A percentile compares a stretch with the other conserved stretches of the same genome.
These are phyloP conservation scores for Ustilago hordei DNA, from an alignment of 1,284 basidiomycete genomes.

Conservation along the genomic window DNA sequence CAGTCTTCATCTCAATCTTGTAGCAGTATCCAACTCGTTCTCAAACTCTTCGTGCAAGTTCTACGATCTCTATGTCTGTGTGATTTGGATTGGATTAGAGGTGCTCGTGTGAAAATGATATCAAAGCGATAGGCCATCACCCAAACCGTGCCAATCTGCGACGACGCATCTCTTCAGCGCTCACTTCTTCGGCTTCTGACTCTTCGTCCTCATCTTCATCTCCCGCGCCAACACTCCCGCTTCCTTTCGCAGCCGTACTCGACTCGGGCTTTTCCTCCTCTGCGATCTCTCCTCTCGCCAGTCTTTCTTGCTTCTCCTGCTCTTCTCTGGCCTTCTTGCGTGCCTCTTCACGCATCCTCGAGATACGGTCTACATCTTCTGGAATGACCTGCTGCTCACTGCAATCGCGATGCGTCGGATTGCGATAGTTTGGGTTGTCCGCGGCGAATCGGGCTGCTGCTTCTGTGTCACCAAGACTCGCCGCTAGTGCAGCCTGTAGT, in stretches of 20 bases:
- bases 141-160: constrained; percentile 53
- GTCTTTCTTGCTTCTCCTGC: constrained; percentile 34
- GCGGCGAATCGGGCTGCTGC: constrained; percentile 32
- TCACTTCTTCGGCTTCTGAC: constrained; percentile 47
- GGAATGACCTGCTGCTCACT: constrained; percentile 44
- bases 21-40: constrained; percentile 4
- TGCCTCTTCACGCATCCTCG: constrained; percentile 56
- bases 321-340: constrained; percentile 44
- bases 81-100: neutral
- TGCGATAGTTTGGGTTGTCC: constrained; percentile 17
- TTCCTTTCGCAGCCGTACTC: neutral
- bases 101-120: constrained; percentile 1
- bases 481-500: constrained; percentile 62
- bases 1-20: constrained; percentile 1
- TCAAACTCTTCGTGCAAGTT: neutral
- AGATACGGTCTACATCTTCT: constrained; percentile 57
- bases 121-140: neutral
- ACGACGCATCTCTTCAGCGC: constrained; percentile 59
- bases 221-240: constrained; percentile 14
- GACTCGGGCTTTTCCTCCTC: constrained; percentile 10
- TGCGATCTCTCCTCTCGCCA: constrained; percentile 32
- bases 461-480: constrained; percentile 52
- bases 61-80: neutral
- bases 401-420: neutral
- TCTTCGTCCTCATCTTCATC: constrained; percentile 57